A percentile compares a stretch with the other conserved stretches of the same genome.
These are phyloP conservation scores for Cajanus cajan DNA, from an alignment of 306 rosid species.

Conservation along the genomic window DNA sequence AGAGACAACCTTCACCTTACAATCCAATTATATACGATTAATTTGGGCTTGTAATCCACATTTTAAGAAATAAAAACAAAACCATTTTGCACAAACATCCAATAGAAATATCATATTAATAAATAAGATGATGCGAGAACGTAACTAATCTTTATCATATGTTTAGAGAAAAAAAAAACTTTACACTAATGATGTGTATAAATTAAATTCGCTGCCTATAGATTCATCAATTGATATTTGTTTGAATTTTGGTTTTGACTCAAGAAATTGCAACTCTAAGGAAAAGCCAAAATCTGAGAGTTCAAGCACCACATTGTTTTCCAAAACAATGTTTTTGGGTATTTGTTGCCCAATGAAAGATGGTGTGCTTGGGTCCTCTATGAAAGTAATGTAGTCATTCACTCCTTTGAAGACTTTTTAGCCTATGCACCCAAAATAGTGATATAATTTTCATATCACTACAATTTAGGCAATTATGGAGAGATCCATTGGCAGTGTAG, in stretches of 20 bases:
- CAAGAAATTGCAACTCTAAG: too few relatives aligned
- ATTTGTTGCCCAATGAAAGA: too few relatives aligned
- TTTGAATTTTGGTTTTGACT: not conserved
- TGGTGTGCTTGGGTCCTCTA: not conserved
- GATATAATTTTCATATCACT: not conserved
- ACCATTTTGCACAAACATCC: too few relatives aligned
- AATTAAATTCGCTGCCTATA: not conserved
- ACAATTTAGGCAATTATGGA: not conserved
- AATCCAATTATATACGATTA: too few relatives aligned
- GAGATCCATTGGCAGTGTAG: conserved; percentile 1
- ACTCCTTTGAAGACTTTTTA: conserved; percentile 16
- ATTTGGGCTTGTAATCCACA: too few relatives aligned
- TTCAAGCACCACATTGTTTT: not conserved
- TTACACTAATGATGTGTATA: not conserved
- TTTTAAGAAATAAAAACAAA: too few relatives aligned
- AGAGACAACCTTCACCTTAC: too few relatives aligned
- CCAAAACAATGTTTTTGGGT: too few relatives aligned
- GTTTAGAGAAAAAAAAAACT: too few relatives aligned
- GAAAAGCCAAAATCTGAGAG: not conserved
- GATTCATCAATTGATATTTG: not conserved
- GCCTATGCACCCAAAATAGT: not conserved
- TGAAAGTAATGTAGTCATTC: not conserved
- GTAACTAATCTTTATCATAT: too few relatives aligned
- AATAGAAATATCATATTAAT: too few relatives aligned
- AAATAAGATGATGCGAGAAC: too few relatives aligned